Evolutionary conservation across 2,329 filamentous ascomycete genomes (phyloP).

Genomic region (Rutstroemia sp.): DNA sequence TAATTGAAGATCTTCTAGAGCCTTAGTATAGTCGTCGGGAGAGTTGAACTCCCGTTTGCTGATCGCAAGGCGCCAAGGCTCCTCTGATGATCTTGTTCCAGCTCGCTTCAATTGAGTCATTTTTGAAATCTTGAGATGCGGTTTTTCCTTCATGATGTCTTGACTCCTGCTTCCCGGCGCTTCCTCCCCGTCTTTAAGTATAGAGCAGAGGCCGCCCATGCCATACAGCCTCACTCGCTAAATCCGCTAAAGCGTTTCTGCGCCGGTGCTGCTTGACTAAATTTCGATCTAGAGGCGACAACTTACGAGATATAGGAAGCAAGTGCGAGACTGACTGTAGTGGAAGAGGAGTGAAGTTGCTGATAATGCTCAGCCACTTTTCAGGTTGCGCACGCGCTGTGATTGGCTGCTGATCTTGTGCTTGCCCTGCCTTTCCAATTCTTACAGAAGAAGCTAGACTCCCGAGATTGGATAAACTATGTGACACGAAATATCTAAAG

Average conservation of each 20-base stretch:
- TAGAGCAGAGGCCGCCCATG: slow-evolving; percentile 26
- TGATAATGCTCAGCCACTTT: slow-evolving; percentile 9
- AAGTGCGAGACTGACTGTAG: background rate
- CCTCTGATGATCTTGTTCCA: slow-evolving; percentile 12
- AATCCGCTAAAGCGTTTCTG: background rate
- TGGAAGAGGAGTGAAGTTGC: background rate
- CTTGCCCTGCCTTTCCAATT: background rate
- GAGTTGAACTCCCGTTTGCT: slow-evolving; percentile 15
- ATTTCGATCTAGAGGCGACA: background rate
- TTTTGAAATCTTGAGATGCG: slow-evolving; percentile 21
- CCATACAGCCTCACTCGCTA: slow-evolving; percentile 8
- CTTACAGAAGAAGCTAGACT: slow-evolving; percentile 1
- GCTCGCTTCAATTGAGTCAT: slow-evolving; percentile 18
- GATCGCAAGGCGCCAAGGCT: slow-evolving; percentile 13
- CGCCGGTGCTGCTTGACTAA: background rate
- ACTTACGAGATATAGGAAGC: no score
- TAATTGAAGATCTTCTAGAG: slow-evolving; percentile 17
- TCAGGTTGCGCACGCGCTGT: background rate
- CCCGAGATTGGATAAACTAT: no score
- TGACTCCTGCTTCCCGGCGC: slow-evolving; percentile 19
- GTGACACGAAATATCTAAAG: no score
- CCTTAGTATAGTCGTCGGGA: slow-evolving; percentile 17
- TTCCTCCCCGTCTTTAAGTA: slow-evolving; percentile 25
- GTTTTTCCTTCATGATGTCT: slow-evolving; percentile 10
- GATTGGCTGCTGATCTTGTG: slow-evolving; percentile 6